Conservation (phyloP, 2,329 filamentous ascomycete species). For the Colletotrichum tamarilloi region DNA sequence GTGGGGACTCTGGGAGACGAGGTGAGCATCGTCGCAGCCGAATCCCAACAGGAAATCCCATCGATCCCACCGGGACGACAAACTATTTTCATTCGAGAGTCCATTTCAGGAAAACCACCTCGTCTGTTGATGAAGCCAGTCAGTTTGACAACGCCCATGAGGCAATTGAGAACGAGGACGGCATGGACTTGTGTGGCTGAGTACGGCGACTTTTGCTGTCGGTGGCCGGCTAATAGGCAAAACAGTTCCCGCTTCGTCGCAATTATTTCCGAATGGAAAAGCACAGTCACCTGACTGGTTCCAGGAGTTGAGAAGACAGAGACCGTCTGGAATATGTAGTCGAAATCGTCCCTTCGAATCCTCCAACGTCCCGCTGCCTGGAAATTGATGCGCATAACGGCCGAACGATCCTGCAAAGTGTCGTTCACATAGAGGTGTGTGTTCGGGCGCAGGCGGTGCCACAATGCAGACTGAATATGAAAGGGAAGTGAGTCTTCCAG, state of each 20-base stretch:
- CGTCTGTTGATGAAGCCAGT: constrained; percentile 6
- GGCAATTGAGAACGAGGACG: background rate
- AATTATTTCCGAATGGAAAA: constrained; percentile 16
- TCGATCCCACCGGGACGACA: background rate
- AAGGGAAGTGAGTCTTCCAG: background rate
- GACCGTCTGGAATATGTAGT: background rate
- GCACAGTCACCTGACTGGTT: background rate
- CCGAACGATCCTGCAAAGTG: background rate
- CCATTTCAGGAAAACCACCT: constrained; percentile 5
- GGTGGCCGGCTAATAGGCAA: background rate
- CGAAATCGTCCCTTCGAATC: background rate
- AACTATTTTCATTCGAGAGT: background rate
- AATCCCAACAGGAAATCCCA: background rate
- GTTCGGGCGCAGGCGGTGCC: constrained; percentile 3
- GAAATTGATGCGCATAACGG: constrained; percentile 6
- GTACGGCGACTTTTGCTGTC: constrained; percentile 4
- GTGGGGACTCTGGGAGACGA: background rate
- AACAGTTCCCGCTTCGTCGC: background rate
- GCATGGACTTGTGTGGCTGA: background rate
- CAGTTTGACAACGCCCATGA: background rate
- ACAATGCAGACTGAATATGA: background rate
- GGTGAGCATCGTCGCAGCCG: constrained; percentile 7
- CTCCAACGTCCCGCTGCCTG: constrained; percentile 4
- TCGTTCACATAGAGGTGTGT: background rate
- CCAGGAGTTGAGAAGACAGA: background rate